Conservation (phyloP, 2,329 filamentous ascomycete genomes). For the Stenocarpella maydis region DNA sequence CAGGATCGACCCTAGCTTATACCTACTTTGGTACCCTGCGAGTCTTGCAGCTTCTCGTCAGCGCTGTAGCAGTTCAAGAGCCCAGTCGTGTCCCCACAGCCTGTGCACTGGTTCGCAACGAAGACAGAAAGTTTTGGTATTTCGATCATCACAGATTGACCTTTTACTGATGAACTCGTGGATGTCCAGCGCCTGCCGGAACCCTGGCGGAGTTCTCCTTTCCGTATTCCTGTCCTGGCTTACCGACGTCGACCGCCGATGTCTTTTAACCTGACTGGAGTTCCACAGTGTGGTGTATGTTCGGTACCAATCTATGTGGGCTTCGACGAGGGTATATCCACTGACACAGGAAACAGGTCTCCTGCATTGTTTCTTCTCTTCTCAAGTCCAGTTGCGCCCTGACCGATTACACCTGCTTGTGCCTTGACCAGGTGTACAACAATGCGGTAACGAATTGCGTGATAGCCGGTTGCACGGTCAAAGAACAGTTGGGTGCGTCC, state of each 20-base stretch:
- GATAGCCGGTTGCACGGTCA: neutral
- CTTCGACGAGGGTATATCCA: neutral
- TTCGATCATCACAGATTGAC: neutral
- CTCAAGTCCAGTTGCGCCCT: neutral
- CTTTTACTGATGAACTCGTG: neutral
- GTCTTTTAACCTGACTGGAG: slow-evolving; percentile 21
- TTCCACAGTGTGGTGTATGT: slow-evolving; percentile 22
- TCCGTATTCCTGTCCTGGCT: neutral
- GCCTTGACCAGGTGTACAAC: slow-evolving; percentile 9
- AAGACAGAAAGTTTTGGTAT: neutral
- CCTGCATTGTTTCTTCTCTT: slow-evolving; percentile 16
- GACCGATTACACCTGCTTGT: slow-evolving; percentile 17
- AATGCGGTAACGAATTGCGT: slow-evolving; percentile 6
- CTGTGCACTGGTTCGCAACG: neutral
- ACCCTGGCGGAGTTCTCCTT: neutral
- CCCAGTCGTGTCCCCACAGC: neutral
- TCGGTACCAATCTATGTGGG: neutral
- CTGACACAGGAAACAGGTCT: neutral
- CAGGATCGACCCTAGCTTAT: neutral
- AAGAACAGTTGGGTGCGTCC: slow-evolving; percentile 18
- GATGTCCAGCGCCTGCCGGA: neutral
- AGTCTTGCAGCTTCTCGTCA: neutral
- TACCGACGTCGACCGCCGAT: neutral
- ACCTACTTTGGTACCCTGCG: slow-evolving; percentile 5
- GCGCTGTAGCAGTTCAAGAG: neutral